Percentiles rank a stretch among this genome's conserved stretches.
Evolutionary conservation across 306 rosid species (phyloP).

Genomic region (Glycine tomentella): DNA sequence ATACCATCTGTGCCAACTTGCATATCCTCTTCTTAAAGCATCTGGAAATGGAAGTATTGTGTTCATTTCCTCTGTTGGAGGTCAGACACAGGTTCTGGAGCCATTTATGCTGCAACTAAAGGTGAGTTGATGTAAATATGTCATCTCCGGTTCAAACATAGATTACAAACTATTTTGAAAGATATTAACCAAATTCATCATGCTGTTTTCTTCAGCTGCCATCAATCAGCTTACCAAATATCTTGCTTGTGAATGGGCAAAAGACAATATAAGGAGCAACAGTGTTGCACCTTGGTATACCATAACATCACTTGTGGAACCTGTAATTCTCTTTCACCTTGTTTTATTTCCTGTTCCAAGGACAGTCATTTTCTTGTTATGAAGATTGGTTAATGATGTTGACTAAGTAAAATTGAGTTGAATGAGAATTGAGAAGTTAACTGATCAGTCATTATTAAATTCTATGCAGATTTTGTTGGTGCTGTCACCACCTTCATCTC

Average conservation of each 20-base stretch:
- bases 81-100: slow-evolving; percentile 60
- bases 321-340: slow-evolving; percentile 58
- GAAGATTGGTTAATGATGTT: slow-evolving; percentile 8
- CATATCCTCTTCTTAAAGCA: slow-evolving; percentile 79
- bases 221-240: slow-evolving; percentile 79
- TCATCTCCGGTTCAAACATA: slow-evolving; percentile 33
- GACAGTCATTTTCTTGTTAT: background rate
- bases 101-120: slow-evolving; percentile 77
- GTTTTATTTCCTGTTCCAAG: slow-evolving; percentile 15
- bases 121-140: slow-evolving; percentile 57
- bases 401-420: slow-evolving; percentile 12
- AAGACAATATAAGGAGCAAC: slow-evolving; percentile 85
- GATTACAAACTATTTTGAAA: slow-evolving; percentile 1
- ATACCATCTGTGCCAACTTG: slow-evolving; percentile 73
- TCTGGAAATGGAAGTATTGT: slow-evolving; percentile 90
- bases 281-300: slow-evolving; percentile 90
- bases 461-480: background rate
- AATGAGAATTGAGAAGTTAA: background rate
- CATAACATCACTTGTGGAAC: slow-evolving; percentile 68
- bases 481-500: background rate
- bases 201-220: slow-evolving; percentile 71
- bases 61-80: slow-evolving; percentile 81
- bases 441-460: background rate
- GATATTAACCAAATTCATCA: slow-evolving; percentile 21
- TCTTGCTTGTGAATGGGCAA: slow-evolving; percentile 98